Evolutionary conservation across 352 stramenopile genomes (phyloP).

Genomic region (Pilasporangium apinafurcum): DNA sequence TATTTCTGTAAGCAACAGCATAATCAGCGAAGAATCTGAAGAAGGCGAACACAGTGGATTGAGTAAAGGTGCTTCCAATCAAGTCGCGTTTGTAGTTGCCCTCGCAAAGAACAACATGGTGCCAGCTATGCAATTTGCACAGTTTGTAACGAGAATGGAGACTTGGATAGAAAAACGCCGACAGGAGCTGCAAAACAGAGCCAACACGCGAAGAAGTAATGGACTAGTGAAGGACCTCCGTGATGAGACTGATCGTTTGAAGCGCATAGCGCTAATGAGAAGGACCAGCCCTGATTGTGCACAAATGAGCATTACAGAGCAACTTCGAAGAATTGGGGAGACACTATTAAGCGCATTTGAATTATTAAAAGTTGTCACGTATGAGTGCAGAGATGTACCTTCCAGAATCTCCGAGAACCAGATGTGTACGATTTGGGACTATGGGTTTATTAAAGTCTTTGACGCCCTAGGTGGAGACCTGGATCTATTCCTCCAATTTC

Average conservation of each 20-base stretch:
- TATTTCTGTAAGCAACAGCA: slow-evolving; percentile 1
- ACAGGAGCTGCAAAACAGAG: background rate
- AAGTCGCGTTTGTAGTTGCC: slow-evolving; percentile 16
- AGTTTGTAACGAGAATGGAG: slow-evolving; percentile 15
- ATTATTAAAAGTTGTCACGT: too few relatives aligned
- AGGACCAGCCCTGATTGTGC: too few relatives aligned
- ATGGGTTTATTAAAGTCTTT: background rate
- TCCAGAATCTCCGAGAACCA: background rate
- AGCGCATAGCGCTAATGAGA: too few relatives aligned
- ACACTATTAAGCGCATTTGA: too few relatives aligned
- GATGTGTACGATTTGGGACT: background rate
- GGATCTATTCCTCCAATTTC: background rate
- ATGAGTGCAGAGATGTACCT: too few relatives aligned
- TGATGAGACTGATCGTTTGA: background rate
- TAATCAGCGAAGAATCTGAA: background rate
- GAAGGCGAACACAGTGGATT: background rate
- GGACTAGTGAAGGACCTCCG: background rate
- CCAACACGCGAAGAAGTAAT: background rate
- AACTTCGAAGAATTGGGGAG: too few relatives aligned
- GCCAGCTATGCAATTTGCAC: slow-evolving; percentile 12
- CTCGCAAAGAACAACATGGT: slow-evolving; percentile 18
- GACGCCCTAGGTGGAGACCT: background rate
- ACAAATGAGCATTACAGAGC: too few relatives aligned
- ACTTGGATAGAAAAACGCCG: slow-evolving; percentile 9
- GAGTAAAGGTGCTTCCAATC: slow-evolving; percentile 3